Percentiles rank a stretch among this genome's conserved stretches.
Conservation (phyloP, 164 flowering plant species). For the Stephania japonica region DNA sequence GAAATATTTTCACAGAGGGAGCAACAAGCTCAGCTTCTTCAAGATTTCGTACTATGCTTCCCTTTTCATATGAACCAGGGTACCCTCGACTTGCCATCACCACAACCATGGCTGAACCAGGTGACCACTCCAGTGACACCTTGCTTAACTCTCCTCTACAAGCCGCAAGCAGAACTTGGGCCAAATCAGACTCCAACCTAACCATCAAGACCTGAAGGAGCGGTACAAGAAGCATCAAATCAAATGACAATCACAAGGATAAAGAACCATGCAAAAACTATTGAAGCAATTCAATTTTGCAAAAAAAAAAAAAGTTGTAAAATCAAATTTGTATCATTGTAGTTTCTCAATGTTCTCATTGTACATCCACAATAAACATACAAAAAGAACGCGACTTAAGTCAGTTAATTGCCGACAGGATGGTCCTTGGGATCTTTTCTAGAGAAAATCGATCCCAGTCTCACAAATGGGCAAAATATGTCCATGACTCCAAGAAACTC, state of each 20-base stretch:
- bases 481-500: too few relatives aligned
- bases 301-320: not conserved
- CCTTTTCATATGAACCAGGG: conserved; percentile 77
- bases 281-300: not conserved
- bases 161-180: conserved; percentile 81
- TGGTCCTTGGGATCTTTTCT: not conserved
- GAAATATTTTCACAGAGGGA: conserved; percentile 70
- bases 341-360: not conserved
- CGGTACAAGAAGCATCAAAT: not conserved
- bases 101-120: conserved; percentile 93
- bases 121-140: conserved; percentile 71
- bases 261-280: not conserved
- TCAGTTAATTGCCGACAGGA: not conserved
- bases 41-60: conserved; percentile 59
- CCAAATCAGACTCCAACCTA: conserved; percentile 84
- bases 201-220: conserved; percentile 77
- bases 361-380: not conserved
- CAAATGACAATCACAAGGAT: not conserved
- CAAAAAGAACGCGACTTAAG: not conserved
- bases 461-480: not conserved
- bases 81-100: conserved; percentile 96
- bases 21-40: conserved; percentile 62
- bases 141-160: conserved; percentile 63
- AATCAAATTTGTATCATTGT: not conserved
- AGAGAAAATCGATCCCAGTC: not conserved